These are phyloP conservation scores for Garcia nutans DNA, from an alignment of 345 rosid species.

Conservation along the genomic window DNA sequence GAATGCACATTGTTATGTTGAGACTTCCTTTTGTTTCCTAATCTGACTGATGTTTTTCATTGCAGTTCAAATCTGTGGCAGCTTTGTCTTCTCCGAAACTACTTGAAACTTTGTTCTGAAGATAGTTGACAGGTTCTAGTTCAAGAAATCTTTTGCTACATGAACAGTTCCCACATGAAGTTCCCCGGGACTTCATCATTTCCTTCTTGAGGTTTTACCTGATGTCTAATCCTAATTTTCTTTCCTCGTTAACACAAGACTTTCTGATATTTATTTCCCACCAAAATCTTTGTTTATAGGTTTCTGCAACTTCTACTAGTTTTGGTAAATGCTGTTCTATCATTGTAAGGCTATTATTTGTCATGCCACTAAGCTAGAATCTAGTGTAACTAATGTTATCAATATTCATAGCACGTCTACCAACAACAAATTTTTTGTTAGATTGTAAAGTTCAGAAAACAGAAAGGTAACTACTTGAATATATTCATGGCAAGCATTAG, in stretches of 20 bases:
- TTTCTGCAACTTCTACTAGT: slow-evolving; percentile 12
- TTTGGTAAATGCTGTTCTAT: slow-evolving; percentile 28
- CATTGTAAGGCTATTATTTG: slow-evolving; percentile 12
- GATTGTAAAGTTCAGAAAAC: slow-evolving; percentile 14
- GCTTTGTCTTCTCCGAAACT: slow-evolving; percentile 54
- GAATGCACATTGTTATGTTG: not conserved
- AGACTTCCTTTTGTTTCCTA: slow-evolving; percentile 9
- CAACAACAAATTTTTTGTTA: not conserved
- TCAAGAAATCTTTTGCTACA: slow-evolving; percentile 28
- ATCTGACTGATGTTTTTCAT: slow-evolving; percentile 2
- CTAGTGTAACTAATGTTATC: slow-evolving; percentile 6
- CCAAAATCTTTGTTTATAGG: slow-evolving; percentile 25
- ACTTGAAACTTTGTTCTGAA: slow-evolving; percentile 61
- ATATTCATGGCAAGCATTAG: slow-evolving; percentile 1
- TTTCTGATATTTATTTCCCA: slow-evolving; percentile 7
- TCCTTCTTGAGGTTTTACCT: slow-evolving; percentile 23
- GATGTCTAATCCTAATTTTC: slow-evolving; percentile 7
- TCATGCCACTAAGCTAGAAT: slow-evolving; percentile 12
- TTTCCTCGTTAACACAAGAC: slow-evolving; percentile 11
- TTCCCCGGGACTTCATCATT: slow-evolving; percentile 7
- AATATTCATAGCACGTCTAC: not conserved
- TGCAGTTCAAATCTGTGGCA: slow-evolving; percentile 80
- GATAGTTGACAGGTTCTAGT: slow-evolving; percentile 26
- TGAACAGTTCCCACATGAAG: slow-evolving; percentile 13
- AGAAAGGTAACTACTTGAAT: slow-evolving; percentile 10